Evolutionary conservation across 768 basidiomycete species (phyloP).

Genomic region (Tylopilus vinaceipallidus): DNA sequence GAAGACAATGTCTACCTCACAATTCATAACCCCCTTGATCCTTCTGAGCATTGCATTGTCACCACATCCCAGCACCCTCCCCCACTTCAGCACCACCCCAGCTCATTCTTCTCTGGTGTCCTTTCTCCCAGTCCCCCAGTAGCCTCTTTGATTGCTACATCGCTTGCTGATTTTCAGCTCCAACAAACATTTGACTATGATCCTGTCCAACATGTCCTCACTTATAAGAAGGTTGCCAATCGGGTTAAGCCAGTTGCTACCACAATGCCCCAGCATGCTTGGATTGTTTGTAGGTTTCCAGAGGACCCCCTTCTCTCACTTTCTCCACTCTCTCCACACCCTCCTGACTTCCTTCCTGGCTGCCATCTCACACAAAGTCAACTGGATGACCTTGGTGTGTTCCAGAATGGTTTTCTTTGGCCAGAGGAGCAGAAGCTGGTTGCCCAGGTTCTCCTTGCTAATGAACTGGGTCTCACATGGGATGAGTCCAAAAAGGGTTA

Average conservation of each 20-base stretch:
- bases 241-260: conserved; percentile 32
- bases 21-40: too few relatives aligned
- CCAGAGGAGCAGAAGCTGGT: conserved; percentile 1
- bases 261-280: conserved; percentile 30
- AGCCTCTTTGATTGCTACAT: neutral
- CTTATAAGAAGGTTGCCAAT: conserved; percentile 35
- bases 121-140: neutral
- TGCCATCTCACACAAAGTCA: neutral
- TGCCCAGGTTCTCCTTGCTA: conserved; percentile 26
- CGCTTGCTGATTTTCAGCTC: neutral
- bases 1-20: too few relatives aligned
- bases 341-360: neutral
- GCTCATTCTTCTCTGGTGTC: too few relatives aligned
- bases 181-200: neutral
- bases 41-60: neutral
- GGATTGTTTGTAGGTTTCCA: conserved; percentile 30
- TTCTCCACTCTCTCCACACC: neutral
- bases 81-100: neutral
- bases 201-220: neutral
- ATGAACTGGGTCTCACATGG: conserved; percentile 40
- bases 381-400: neutral
- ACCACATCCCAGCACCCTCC: conserved; percentile 4
- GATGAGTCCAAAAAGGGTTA: conserved; percentile 34
- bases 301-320: conserved; percentile 35
- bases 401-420: neutral